Conservation (phyloP, 306 rosid species). For the Styphnolobium japonicum region DNA sequence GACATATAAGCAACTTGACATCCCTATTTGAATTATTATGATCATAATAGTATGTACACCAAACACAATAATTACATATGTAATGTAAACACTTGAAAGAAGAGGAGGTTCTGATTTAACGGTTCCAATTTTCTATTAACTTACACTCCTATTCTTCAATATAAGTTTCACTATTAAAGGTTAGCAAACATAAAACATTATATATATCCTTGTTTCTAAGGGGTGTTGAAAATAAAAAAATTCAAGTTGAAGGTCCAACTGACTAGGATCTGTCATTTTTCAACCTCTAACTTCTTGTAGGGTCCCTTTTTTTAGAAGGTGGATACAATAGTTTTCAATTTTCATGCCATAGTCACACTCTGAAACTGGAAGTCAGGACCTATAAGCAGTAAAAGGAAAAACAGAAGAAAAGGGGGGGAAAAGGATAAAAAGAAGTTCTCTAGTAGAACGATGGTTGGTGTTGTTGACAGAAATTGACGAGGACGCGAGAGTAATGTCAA, state of each 20-base stretch:
- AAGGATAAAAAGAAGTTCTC: not conserved
- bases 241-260: no score
- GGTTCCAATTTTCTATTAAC: not conserved
- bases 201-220: no score
- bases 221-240: no score
- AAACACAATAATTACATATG: not conserved
- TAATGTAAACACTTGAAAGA: not conserved
- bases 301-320: not conserved
- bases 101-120: not conserved
- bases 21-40: not conserved
- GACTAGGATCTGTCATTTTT: not conserved
- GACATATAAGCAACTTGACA: not conserved
- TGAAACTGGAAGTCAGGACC: not conserved
- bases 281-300: not conserved
- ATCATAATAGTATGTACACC: not conserved
- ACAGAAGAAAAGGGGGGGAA: not conserved
- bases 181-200: not conserved
- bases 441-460: not conserved
- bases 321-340: not conserved
- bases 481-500: not conserved
- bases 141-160: no score
- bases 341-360: not conserved
- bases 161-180: no score
- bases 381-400: not conserved
- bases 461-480: not conserved